Evolutionary conservation across 805 yeast genomes (phyloP).

Genomic region (Zygotorulaspora danielsina): DNA sequence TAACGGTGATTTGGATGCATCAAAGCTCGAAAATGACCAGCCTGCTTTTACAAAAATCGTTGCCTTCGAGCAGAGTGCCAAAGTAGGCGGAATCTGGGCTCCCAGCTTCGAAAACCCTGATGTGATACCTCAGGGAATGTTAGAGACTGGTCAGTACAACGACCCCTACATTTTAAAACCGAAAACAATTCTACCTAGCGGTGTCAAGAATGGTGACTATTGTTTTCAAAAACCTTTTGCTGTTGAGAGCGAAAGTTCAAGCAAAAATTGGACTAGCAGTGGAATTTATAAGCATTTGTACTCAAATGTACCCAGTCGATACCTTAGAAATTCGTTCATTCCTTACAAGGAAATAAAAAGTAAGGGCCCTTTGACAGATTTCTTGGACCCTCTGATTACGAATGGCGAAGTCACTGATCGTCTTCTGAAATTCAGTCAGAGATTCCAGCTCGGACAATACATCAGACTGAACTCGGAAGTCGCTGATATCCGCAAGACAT

Average conservation of each 20-base stretch:
- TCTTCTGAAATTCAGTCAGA: slow-evolving; percentile 14
- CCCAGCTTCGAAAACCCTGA: slow-evolving; percentile 21
- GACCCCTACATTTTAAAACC: slow-evolving; percentile 36
- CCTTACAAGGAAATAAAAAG: slow-evolving; percentile 9
- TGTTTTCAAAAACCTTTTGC: slow-evolving; percentile 9
- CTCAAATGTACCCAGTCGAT: slow-evolving; percentile 20
- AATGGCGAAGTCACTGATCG: slow-evolving; percentile 13
- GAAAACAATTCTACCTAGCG: slow-evolving; percentile 10
- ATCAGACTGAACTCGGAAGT: slow-evolving; percentile 19
- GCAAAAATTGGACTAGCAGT: slow-evolving; percentile 13
- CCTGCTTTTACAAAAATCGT: slow-evolving; percentile 37
- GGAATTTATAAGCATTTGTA: slow-evolving; percentile 19
- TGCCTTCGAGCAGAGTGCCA: slow-evolving; percentile 41
- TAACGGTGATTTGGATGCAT: slow-evolving; percentile 13
- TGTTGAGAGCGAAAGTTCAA: neutral
- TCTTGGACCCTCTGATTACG: slow-evolving; percentile 14
- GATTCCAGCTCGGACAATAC: slow-evolving; percentile 6
- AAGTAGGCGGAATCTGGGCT: slow-evolving; percentile 45
- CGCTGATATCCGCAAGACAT: slow-evolving; percentile 16
- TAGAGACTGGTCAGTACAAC: slow-evolving; percentile 33
- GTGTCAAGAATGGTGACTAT: slow-evolving; percentile 15
- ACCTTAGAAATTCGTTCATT: slow-evolving; percentile 20
- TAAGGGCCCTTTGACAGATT: neutral
- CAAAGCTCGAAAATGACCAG: slow-evolving; percentile 12
- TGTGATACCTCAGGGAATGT: slow-evolving; percentile 26